phyloP scores from a whole-genome alignment of 2,329 filamentous ascomycete species.

The Ceratocystis ficicola region DNA sequence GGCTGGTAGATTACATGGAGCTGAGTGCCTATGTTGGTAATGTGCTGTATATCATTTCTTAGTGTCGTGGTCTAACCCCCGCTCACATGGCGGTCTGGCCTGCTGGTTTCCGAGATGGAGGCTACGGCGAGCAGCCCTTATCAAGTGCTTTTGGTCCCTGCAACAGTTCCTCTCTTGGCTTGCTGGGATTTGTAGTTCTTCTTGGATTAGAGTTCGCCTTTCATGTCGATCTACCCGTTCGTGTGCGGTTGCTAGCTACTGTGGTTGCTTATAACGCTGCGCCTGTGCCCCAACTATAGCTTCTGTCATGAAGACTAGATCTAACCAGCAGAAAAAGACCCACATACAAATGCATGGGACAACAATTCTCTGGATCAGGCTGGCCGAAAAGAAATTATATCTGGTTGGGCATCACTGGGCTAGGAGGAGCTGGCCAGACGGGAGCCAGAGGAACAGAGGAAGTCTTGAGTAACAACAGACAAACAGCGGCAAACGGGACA shows the following conservation, averaged over 20 bases:
- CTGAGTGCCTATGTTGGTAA: not conserved
- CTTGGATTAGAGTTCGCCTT: too few species aligned
- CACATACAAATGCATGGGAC: not conserved
- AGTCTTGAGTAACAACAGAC: slow-evolving; percentile 3
- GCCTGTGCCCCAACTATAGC: too few species aligned
- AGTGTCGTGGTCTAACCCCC: not conserved
- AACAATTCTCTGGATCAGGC: not conserved
- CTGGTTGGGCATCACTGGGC: not conserved
- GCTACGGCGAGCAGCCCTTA: not conserved
- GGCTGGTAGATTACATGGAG: not conserved
- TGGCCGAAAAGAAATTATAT: not conserved
- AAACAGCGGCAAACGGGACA: not conserved
- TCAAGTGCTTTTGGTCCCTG: not conserved
- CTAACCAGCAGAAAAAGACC: not conserved
- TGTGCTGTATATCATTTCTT: not conserved
- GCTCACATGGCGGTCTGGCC: not conserved
- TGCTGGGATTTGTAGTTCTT: too few species aligned
- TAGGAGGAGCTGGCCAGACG: not conserved
- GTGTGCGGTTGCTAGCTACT: too few species aligned
- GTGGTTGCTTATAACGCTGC: too few species aligned
- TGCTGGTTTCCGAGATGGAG: not conserved
- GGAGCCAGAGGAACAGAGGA: not conserved
- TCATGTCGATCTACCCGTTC: too few species aligned
- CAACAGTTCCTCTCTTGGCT: not conserved
- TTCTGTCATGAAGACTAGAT: not conserved